phyloP scores from a whole-genome alignment of 345 rosid species.

The Cardamine chenopodiifolia region DNA sequence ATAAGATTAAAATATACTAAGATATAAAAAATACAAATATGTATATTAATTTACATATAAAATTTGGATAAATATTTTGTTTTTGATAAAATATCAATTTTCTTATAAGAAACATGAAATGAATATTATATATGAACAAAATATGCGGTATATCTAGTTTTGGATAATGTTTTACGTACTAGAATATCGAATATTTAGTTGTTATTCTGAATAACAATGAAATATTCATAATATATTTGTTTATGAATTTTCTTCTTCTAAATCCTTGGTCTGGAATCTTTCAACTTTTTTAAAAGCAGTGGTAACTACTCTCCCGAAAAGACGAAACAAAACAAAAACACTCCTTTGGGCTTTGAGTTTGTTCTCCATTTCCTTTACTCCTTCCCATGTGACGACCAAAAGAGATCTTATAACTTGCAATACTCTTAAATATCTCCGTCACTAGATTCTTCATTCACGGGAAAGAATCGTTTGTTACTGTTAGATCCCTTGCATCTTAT shows the following conservation, averaged over 20 bases:
- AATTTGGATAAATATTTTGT: neutral
- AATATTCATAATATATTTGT: too few relatives aligned
- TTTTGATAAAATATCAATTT: too few relatives aligned
- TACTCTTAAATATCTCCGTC: constrained; percentile 23
- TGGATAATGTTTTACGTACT: neutral
- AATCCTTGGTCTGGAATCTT: constrained; percentile 24
- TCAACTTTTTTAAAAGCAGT: constrained; percentile 22
- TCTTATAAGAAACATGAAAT: neutral
- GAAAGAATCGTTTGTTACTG: constrained; percentile 16
- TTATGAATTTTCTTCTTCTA: neutral
- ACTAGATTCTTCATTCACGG: constrained; percentile 38
- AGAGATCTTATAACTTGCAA: constrained; percentile 30
- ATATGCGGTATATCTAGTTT: neutral
- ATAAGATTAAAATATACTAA: too few relatives aligned
- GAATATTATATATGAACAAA: neutral
- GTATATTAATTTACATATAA: neutral
- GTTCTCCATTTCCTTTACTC: constrained; percentile 18
- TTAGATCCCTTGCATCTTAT: constrained; percentile 5
- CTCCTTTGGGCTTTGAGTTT: neutral
- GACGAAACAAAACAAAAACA: constrained; percentile 29
- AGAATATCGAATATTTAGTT: neutral
- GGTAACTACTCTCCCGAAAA: constrained; percentile 22
- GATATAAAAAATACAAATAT: too few relatives aligned
- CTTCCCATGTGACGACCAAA: constrained; percentile 43
- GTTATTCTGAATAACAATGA: neutral